Base-by-base conservation (phyloP, 768 basidiomycete genomes). In the Artomyces pyxidatus region DNA sequence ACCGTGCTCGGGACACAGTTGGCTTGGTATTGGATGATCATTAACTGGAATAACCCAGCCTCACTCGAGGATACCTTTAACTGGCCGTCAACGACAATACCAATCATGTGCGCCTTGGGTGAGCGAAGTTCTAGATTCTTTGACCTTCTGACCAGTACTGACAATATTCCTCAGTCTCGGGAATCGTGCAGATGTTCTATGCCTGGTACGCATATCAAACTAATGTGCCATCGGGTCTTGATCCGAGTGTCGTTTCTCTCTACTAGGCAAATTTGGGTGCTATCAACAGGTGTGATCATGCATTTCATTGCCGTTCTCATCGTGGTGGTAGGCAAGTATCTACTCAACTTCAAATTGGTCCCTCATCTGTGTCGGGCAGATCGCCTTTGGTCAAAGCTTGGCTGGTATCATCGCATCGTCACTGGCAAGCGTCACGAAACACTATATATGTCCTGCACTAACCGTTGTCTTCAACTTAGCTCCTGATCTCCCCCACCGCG, bases 1-100 rank as follows among this genome's bases (percentile, higher is more conserved):
- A 58, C 59, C 6, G 55, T 55, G 3, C 47, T 62, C 23, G 53
- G 56, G 11, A 58, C 60, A 4, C 44, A 61, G 25, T 47, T 50
- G 12, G 58, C 56, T 23, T 61, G 59, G 57, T 51, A 38, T 28
- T 45, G 49, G 37, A 42, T 63, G 32, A 54, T 62, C 42, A 39
- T 43, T 19, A 45, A 52, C 12, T 56, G 63, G 64, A 51, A 59
- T 14, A 57, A 61, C 43, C 42, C 59, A n/a, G 48, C 41, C 9
- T 35, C 51, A 0, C 50, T 62, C 30, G n/a, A n/a, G n/a, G 26
- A 46, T 17, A 39, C 43, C 8, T 47, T 53, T 23, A 58, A 56
- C 30, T 55, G 49, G 47, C 47, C 48, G 11, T 48, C 50, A 19
- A 29, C 37, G 19, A 40, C 53, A 9, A 47, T 58, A 19, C 50